A percentile compares a stretch with the other conserved stretches of the same genome.
Conservation (phyloP, 2,329 filamentous ascomycete genomes). For the Neocucurbitaria cava region DNA sequence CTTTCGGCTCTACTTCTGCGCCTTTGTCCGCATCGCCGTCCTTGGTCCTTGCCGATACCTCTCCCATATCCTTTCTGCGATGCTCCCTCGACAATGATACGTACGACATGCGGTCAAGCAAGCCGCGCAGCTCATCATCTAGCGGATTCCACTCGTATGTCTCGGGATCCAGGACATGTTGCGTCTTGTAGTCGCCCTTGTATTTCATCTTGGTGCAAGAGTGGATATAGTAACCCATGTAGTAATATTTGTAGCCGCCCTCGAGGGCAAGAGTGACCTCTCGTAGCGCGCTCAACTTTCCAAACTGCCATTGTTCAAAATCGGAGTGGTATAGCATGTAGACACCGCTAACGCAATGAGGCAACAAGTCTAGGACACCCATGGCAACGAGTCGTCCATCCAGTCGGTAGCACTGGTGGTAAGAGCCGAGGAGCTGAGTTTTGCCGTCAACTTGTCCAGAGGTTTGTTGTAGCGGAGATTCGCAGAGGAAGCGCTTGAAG, state of each 20-base stretch:
- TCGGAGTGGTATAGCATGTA: conserved; percentile 85
- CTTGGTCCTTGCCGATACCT: background rate
- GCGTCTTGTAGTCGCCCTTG: conserved; percentile 79
- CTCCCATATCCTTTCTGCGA: conserved; percentile 23
- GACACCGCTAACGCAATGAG: conserved; percentile 78
- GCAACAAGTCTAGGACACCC: conserved; percentile 77
- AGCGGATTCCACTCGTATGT: conserved; percentile 68
- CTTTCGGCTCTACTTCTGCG: conserved; percentile 8
- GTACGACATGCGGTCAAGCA: conserved; percentile 65
- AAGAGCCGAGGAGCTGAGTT: conserved; percentile 70
- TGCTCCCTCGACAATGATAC: conserved; percentile 51
- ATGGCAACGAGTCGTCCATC: conserved; percentile 79
- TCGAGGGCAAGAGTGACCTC: conserved; percentile 76
- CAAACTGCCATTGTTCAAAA: conserved; percentile 72
- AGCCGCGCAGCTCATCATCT: conserved; percentile 58
- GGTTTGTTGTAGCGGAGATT: conserved; percentile 66
- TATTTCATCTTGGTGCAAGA: conserved; percentile 83
- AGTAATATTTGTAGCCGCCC: conserved; percentile 76
- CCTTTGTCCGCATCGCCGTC: background rate
- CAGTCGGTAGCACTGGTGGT: conserved; percentile 81
- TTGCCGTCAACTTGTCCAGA: conserved; percentile 57
- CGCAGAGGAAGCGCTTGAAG: conserved; percentile 77
- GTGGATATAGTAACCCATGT: conserved; percentile 85
- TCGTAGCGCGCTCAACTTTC: conserved; percentile 76
- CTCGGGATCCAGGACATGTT: conserved; percentile 75